phyloP scores from a whole-genome alignment of 352 stramenopile genomes.

The Phytopythium aichiense region DNA sequence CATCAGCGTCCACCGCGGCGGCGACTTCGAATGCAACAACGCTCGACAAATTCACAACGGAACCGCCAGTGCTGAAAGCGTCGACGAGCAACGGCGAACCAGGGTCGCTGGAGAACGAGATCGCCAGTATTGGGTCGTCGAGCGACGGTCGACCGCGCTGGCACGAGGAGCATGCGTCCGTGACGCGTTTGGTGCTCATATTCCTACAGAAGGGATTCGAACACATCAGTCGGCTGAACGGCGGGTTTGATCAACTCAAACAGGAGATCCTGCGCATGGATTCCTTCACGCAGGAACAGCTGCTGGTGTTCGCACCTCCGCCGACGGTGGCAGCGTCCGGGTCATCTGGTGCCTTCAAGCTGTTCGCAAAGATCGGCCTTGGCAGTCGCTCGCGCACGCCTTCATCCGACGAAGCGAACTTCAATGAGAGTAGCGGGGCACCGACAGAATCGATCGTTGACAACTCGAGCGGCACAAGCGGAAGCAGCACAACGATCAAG shows the following conservation, averaged over 20 bases:
- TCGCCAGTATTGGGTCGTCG: constrained; percentile 24
- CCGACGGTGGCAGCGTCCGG: constrained; percentile 15
- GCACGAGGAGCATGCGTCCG: constrained; percentile 55
- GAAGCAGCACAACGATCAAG: constrained; percentile 11
- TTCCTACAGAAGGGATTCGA: constrained; percentile 87
- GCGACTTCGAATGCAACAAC: background rate
- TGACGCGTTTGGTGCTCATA: constrained; percentile 79
- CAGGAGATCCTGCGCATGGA: constrained; percentile 61
- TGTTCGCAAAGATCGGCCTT: constrained; percentile 49
- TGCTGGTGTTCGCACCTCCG: constrained; percentile 50
- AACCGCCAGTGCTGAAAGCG: background rate
- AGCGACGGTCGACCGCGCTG: constrained; percentile 10
- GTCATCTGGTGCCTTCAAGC: constrained; percentile 25
- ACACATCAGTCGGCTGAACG: constrained; percentile 79
- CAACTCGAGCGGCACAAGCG: background rate
- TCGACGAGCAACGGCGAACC: constrained; percentile 14
- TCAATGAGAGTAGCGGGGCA: constrained; percentile 4
- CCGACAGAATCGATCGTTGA: background rate
- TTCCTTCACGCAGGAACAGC: constrained; percentile 58
- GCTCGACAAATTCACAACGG: background rate
- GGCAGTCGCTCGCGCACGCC: constrained; percentile 22
- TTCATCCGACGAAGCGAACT: constrained; percentile 31
- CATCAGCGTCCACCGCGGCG: constrained; percentile 1
- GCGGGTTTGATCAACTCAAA: constrained; percentile 81
- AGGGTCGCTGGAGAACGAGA: constrained; percentile 28